Conservation (phyloP, 169 alveolate species). For the Plasmodium vivax region DNA sequence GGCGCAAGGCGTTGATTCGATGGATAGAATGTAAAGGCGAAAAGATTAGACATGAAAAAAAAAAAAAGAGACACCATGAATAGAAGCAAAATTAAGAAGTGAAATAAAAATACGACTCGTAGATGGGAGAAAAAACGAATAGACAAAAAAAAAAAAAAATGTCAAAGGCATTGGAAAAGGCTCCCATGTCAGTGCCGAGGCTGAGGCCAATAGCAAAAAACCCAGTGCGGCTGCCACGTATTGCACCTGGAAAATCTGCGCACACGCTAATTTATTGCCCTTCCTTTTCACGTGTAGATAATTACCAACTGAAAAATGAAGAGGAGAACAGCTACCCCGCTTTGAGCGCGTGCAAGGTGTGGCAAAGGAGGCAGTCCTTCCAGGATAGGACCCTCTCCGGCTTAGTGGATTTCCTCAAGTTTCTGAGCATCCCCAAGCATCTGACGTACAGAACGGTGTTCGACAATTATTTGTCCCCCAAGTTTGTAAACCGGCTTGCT, state of each 20-base stretch:
- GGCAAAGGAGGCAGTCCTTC: slow-evolving; percentile 87
- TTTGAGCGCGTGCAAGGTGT: slow-evolving; percentile 82
- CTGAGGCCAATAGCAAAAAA: background rate
- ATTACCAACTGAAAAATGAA: slow-evolving; percentile 79
- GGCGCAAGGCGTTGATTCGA: slow-evolving; percentile 82
- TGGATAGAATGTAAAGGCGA: slow-evolving; percentile 84
- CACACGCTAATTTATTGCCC: background rate
- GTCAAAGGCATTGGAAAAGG: background rate
- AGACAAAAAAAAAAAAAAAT: background rate
- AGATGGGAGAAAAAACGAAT: background rate
- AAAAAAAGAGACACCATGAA: background rate
- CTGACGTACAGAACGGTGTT: slow-evolving; percentile 81
- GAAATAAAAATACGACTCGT: background rate
- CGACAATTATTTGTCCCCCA: slow-evolving; percentile 78
- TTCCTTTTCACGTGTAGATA: slow-evolving; percentile 75
- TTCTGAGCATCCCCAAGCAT: slow-evolving; percentile 82
- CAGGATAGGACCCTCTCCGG: slow-evolving; percentile 83
- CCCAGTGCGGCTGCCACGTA: background rate
- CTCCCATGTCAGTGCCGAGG: background rate
- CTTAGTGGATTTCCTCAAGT: slow-evolving; percentile 81
- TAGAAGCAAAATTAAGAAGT: background rate
- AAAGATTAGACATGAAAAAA: background rate
- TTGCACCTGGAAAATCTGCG: background rate
- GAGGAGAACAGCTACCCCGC: slow-evolving; percentile 82
- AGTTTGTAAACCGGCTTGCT: slow-evolving; percentile 77